Conservation (phyloP, 2,329 filamentous ascomycete species). For the Xylariomycetidae sp. region DNA sequence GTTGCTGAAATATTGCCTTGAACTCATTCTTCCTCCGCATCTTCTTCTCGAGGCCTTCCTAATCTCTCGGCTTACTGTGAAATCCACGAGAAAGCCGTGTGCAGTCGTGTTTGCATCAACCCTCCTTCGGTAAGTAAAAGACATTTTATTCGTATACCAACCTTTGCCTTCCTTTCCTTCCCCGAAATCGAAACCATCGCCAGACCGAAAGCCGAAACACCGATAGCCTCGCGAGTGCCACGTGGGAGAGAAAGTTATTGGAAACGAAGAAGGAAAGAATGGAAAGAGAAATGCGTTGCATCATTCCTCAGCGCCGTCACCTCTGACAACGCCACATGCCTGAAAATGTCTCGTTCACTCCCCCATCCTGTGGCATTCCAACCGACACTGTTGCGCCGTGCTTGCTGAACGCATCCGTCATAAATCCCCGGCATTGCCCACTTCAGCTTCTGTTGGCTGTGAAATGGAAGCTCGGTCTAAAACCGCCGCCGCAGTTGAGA, state of each 20-base stretch:
- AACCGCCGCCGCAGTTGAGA: too few species aligned
- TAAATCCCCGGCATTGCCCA: slow-evolving; percentile 16
- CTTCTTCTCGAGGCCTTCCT: slow-evolving; percentile 10
- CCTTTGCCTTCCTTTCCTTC: neutral
- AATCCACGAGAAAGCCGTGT: too few species aligned
- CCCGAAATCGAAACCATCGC: slow-evolving; percentile 4
- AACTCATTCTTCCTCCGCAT: slow-evolving; percentile 15
- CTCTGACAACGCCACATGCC: slow-evolving; percentile 25
- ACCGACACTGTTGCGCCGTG: slow-evolving; percentile 1
- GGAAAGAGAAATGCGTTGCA: slow-evolving; percentile 12
- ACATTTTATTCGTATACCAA: neutral
- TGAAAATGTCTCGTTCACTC: slow-evolving; percentile 16
- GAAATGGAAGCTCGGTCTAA: slow-evolving; percentile 8
- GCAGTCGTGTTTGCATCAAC: too few species aligned
- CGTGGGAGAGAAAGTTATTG: too few species aligned
- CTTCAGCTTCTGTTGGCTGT: slow-evolving; percentile 3
- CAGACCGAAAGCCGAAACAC: too few species aligned
- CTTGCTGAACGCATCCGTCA: slow-evolving; percentile 13
- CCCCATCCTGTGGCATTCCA: slow-evolving; percentile 16
- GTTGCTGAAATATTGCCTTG: slow-evolving; percentile 40
- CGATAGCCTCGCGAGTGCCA: slow-evolving; percentile 10
- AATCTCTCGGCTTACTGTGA: neutral
- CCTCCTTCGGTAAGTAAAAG: too few species aligned
- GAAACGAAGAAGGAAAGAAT: slow-evolving; percentile 4
- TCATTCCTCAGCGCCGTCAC: slow-evolving; percentile 24